A percentile compares a stretch with the other conserved stretches of the same genome.
These are phyloP conservation scores for Fremontodendron californicum DNA, from an alignment of 345 rosid genomes.

Conservation along the genomic window DNA sequence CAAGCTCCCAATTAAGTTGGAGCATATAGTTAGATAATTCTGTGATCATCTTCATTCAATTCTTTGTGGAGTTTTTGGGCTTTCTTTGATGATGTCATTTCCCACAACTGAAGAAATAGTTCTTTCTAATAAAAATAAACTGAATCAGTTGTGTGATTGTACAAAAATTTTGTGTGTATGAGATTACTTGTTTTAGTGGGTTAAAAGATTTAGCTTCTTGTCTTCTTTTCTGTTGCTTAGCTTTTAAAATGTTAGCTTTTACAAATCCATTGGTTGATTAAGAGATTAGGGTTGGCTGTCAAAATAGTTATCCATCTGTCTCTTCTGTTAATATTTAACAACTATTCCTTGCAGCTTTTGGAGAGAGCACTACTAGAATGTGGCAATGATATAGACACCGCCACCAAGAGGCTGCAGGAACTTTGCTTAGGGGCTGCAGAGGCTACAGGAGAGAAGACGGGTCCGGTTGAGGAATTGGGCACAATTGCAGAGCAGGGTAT, in stretches of 20 bases:
- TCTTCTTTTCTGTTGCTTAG: background rate
- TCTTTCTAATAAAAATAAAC: background rate
- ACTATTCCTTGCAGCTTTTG: slow-evolving; percentile 42
- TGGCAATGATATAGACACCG: slow-evolving; percentile 60
- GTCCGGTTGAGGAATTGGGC: slow-evolving; percentile 23
- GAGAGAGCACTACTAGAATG: slow-evolving; percentile 70
- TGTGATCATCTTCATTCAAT: background rate
- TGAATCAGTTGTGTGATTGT: background rate
- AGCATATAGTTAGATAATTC: background rate
- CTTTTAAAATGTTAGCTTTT: background rate
- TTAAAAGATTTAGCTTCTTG: background rate
- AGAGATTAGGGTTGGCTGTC: background rate
- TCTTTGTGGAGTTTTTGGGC: background rate
- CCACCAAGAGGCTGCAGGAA: slow-evolving; percentile 58
- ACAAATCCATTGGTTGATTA: background rate
- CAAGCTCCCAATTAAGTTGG: background rate
- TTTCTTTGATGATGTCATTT: background rate
- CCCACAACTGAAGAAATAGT: background rate
- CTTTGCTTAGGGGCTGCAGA: slow-evolving; percentile 38
- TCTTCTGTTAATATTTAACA: background rate
- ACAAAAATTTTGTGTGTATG: background rate
- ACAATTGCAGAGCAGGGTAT: slow-evolving; percentile 31
- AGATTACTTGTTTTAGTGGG: background rate
- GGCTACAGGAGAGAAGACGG: slow-evolving; percentile 26
- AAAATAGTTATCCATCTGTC: background rate